Percentiles rank a stretch among this genome's conserved stretches.
Conservation (phyloP, 805 yeast species). For the Lipomyces sp. region DNA sequence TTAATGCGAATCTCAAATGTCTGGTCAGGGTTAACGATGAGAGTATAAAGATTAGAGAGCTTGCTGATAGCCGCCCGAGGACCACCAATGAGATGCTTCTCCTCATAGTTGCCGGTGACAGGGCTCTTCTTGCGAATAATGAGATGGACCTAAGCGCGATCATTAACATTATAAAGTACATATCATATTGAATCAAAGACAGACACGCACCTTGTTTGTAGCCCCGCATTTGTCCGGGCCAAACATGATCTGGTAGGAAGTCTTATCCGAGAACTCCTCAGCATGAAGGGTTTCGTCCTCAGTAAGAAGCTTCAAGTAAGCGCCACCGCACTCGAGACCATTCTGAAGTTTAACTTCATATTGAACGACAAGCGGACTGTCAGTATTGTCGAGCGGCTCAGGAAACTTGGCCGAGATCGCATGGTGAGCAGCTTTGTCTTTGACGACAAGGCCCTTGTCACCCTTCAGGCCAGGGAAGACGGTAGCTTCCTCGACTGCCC, state of each 20-base stretch:
- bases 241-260: slow-evolving; percentile 87
- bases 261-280: slow-evolving; percentile 60
- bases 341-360: slow-evolving; percentile 87
- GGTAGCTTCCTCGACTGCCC: slow-evolving; percentile 71
- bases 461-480: slow-evolving; percentile 62
- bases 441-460: slow-evolving; percentile 79
- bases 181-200: neutral
- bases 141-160: slow-evolving; percentile 56
- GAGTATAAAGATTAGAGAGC: slow-evolving; percentile 69
- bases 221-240: slow-evolving; percentile 93
- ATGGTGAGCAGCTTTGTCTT: slow-evolving; percentile 76
- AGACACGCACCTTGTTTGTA: slow-evolving; percentile 58
- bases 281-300: slow-evolving; percentile 47
- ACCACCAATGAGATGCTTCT: slow-evolving; percentile 68
- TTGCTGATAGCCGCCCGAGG: slow-evolving; percentile 67
- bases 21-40: slow-evolving; percentile 67
- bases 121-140: slow-evolving; percentile 67
- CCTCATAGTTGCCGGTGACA: slow-evolving; percentile 60
- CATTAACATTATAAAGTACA: neutral
- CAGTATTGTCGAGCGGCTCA: slow-evolving; percentile 60
- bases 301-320: slow-evolving; percentile 76
- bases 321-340: slow-evolving; percentile 85
- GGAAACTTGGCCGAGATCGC: slow-evolving; percentile 74
- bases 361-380: slow-evolving; percentile 76
- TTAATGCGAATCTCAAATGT: slow-evolving; percentile 80